phyloP scores from a whole-genome alignment of 331 rosid genomes.

The Stylosanthes scabra region DNA sequence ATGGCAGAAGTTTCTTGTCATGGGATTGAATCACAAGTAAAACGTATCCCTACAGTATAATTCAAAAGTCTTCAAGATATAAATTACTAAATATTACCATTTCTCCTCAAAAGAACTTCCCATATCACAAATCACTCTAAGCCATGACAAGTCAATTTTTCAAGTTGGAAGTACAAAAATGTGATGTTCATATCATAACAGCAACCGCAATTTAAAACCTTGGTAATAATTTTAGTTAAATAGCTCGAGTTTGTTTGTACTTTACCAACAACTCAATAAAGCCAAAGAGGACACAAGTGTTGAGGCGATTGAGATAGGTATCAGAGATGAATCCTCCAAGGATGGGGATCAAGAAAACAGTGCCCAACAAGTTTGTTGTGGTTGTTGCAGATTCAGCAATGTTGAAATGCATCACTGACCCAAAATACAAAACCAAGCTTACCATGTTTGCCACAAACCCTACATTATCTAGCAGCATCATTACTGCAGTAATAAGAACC shows the following conservation, averaged over 20 bases:
- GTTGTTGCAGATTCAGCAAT: conserved; percentile 54
- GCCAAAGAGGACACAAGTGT: conserved; percentile 63
- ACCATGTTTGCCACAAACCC: conserved; percentile 75
- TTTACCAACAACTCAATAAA: conserved; percentile 55
- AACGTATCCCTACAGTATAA: conserved; percentile 51
- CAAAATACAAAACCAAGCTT: conserved; percentile 62
- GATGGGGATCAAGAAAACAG: conserved; percentile 54
- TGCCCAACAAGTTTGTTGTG: conserved; percentile 62
- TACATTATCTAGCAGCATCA: conserved; percentile 56
- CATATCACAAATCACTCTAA: too few relatives aligned
- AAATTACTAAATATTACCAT: too few relatives aligned
- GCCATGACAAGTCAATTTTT: too few relatives aligned
- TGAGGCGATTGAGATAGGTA: conserved; percentile 57
- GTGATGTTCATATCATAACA: too few relatives aligned
- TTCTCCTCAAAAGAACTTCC: too few relatives aligned
- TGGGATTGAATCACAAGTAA: conserved; percentile 58
- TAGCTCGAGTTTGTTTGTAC: not conserved
- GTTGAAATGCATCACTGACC: conserved; percentile 49
- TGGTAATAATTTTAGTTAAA: too few relatives aligned
- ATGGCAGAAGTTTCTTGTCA: conserved; percentile 50
- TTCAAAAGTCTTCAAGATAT: too few relatives aligned
- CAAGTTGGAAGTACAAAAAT: too few relatives aligned
- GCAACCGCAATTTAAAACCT: too few relatives aligned
- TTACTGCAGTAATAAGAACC: conserved; percentile 34
- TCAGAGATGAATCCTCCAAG: conserved; percentile 74